Evolutionary conservation across 768 basidiomycete species (phyloP), one percentile per base, ranked within the genome.

Genomic region (Rhodotorula taiwanensis): DNA sequence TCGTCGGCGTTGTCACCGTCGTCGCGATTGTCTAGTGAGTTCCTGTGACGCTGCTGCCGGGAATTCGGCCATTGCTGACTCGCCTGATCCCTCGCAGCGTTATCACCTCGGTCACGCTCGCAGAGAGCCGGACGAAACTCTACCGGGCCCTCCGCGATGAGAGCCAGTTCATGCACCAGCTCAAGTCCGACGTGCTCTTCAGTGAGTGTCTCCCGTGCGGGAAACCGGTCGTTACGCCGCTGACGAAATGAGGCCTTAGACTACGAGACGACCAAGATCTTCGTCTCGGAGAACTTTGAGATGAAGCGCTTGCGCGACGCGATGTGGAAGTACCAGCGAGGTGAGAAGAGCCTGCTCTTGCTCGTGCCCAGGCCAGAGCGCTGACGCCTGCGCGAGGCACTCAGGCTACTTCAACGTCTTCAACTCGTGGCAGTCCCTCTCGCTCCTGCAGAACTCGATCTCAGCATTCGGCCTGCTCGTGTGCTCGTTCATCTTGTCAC

Each of bases 261-360:
- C 59, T 79, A 73, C 72, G 78, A 79, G 75, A 89, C 88, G 8
- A 86, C 90, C 70, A 92, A 89, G 75, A 89, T 89, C 74, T 92
- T 91, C 73, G 84, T 83, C n/a, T 86, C 88, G 21, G 90, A 94
- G 75, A 80, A 82, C 28, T 83, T 89, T 70, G 90, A 93, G 73
- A 81, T 80, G 23, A 79, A 79, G 47, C 80, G 90, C 34, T 91
- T 89, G 72, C 74, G 78, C 16, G 80, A 84, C 20, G 87, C 89
- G 5, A 81, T 93, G 64, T 74, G 79, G 21, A 80, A 85, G 56
- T 91, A 89, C 70, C 90, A 93, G 70, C 75, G 75, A 14, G 49
- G 49, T 50, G 47, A 5, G 47, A 16, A 6, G n/a, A n/a, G 13
- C 45, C 2, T 16, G 27, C 5, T 48, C 28, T 6, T 15, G 18